These are phyloP conservation scores for Xylariaceae sp. DNA, from an alignment of 2,329 filamentous ascomycete species.

Conservation along the genomic window DNA sequence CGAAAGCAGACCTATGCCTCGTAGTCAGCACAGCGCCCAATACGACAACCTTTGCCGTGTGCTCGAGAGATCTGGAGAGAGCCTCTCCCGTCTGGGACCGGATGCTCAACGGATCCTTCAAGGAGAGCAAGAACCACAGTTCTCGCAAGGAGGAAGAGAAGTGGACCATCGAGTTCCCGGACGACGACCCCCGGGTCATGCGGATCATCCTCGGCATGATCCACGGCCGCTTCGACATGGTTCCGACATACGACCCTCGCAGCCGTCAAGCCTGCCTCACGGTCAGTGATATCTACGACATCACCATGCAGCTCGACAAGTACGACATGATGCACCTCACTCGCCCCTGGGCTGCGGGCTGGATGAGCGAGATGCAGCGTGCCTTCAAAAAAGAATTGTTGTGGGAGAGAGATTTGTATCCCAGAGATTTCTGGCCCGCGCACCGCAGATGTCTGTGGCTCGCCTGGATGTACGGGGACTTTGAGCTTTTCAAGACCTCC, in stretches of 20 bases:
- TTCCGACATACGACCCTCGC: conserved; percentile 7
- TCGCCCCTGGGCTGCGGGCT: conserved; percentile 19
- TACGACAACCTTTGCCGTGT: conserved; percentile 5
- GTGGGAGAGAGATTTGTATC: no score
- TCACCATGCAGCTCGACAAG: conserved; percentile 19
- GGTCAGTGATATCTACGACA: conserved; percentile 15
- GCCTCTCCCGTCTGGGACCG: conserved; percentile 3
- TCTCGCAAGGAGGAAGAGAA: not conserved
- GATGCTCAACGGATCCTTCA: conserved; percentile 7
- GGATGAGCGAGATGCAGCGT: conserved; percentile 10
- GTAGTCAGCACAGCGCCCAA: conserved; percentile 1
- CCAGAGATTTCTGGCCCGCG: no score
- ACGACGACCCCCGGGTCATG: conserved; percentile 4
- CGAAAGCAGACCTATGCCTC: conserved; percentile 6
- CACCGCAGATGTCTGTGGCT: no score
- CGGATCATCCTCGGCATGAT: conserved; percentile 3
- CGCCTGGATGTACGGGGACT: no score
- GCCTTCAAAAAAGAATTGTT: no score
- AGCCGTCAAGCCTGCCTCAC: conserved; percentile 11
- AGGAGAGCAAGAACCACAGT: conserved; percentile 3
- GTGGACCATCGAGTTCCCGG: conserved; percentile 7
- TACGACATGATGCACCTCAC: conserved; percentile 20
- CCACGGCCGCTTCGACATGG: conserved; percentile 1
- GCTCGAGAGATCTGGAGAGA: conserved; percentile 8
- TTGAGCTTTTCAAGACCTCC: no score